These are phyloP conservation scores for Colletotrichum trifolii DNA, from an alignment of 2,329 filamentous ascomycete species.

Conservation along the genomic window DNA sequence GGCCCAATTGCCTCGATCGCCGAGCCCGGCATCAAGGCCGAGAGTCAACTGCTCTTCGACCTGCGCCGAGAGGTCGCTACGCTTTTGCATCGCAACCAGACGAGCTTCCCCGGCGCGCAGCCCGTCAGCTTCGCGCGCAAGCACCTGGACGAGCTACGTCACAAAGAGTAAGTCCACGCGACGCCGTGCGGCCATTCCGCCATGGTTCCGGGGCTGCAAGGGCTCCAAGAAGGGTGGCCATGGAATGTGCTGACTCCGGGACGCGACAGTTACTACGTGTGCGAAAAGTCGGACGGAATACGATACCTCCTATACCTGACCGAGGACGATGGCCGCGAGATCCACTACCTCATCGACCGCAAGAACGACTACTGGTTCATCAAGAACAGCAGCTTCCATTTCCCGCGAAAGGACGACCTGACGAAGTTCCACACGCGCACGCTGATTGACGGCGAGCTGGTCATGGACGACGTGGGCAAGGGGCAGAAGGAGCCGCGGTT, in stretches of 20 bases:
- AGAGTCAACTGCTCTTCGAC: slow-evolving; percentile 65
- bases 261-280: slow-evolving; percentile 83
- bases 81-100: slow-evolving; percentile 76
- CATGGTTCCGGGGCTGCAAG: not conserved
- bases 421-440: slow-evolving; percentile 81
- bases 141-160: slow-evolving; percentile 85
- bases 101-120: slow-evolving; percentile 87
- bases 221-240: not conserved
- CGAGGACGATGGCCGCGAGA: slow-evolving; percentile 71
- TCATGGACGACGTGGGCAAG: slow-evolving; percentile 80
- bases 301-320: slow-evolving; percentile 95
- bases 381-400: slow-evolving; percentile 75
- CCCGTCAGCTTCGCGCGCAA: slow-evolving; percentile 89
- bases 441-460: slow-evolving; percentile 91
- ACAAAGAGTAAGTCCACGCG: slow-evolving; percentile 70
- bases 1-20: slow-evolving; percentile 62
- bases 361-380: slow-evolving; percentile 98
- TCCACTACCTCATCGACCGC: slow-evolving; percentile 94
- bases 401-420: slow-evolving; percentile 76
- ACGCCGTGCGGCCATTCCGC: not conserved
- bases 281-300: slow-evolving; percentile 97
- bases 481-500: slow-evolving; percentile 80
- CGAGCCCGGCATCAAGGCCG: slow-evolving; percentile 73
- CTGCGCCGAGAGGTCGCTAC: slow-evolving; percentile 80
- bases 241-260: slow-evolving; percentile 18